Base-by-base conservation (phyloP, 495 filamentous ascomycete species). In the Viridothelium virens region DNA sequence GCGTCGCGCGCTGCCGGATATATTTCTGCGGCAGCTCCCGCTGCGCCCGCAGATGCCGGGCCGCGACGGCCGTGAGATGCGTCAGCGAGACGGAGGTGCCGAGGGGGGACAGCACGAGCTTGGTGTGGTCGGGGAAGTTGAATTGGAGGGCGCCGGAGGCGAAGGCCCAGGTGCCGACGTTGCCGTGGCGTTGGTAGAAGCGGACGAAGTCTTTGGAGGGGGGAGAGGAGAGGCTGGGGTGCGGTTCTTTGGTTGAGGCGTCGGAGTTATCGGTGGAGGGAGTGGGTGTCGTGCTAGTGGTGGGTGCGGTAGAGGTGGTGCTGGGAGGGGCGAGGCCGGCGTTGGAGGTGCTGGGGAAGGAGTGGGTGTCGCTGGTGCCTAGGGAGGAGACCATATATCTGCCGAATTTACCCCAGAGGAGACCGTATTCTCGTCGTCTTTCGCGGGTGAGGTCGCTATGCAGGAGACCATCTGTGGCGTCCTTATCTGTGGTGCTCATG, bases 101-200 rank as follows among this genome's bases (percentile, higher is more conserved):
- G 46, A 87, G 85, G 7, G 85, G 80, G 41, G 90, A 89, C 61
- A 96, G 79, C 3, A 95, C 85, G 36, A 96, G 82, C 74, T 98
- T 98, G 38, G 94, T 97, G 74, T 98, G 94, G 69, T 98, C 94
- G 6, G 93, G 92, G 78, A 97, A 98, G 76, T 98, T 97, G 78
- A 96, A 87, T 82, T 93, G 90, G 71, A 96, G 86, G 69, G 90
- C 87, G 1, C 92, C 92, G 74, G 96, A 91, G 41, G 83, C 84
- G 67, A 96, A 96, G 66, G 87, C 89, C 92, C 93, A 93, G 72
- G 92, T 86, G 37, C 91, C 89, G 41, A 93, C 88, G 72, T 91
- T 90, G 14, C 93, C 90, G 63, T 92, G 84, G 44, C 92, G 83
- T 76, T 96, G 89, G 76, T 96, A 95, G 73, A 96, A 96, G 14